Base-by-base conservation (phyloP, 2,329 filamentous ascomycete genomes). In the Mariannaea sp. region DNA sequence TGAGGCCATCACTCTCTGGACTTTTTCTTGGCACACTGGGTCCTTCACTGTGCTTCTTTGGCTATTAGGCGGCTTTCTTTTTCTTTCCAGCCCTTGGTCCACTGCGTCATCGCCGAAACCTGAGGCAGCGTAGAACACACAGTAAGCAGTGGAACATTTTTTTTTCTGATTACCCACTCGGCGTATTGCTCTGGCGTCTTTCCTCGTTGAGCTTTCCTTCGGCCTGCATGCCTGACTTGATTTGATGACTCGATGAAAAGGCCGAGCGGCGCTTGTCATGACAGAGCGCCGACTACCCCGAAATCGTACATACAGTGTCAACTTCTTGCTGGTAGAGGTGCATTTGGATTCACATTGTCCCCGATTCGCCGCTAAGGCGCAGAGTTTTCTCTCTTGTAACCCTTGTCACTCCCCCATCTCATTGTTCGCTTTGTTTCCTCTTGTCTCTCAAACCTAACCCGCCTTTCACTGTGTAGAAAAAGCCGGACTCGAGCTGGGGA, bases 301-400 rank as follows among this genome's bases (percentile, higher is more conserved):
- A 33, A 30, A n/a, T 22, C 32, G 19, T 22, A 17, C 56, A 53
- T 56, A 55, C 55, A 56, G 60, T 59, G 45, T 27, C 27, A 40
- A 16, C 17, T n/a, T n/a, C 10, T 16, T 13, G 24, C 8, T n/a
- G 39, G n/a, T 12, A 16, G 27, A n/a, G 2, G 17, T 30, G 39
- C n/a, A 12, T 30, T 19, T 17, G 22, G 29, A 17, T 35, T 29
- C 10, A 14, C 32, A 35, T 45, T 44, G 33, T 46, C 48, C 22
- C 43, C 41, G 42, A 14, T 10, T 44, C 38, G 7, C 36, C 41
- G 45, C 35, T 14, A 33, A 5, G 35, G 19, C 44, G 56, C 61
- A 64, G 61, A 64, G 59, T 64, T 64, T 64, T 64, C 50, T 52
- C 33, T n/a, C n/a, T n/a, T n/a, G n/a, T n/a, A n/a, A n/a, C 55